Conservation (phyloP, 2,329 filamentous ascomycete species). For the Fusarium goolgardi region DNA sequence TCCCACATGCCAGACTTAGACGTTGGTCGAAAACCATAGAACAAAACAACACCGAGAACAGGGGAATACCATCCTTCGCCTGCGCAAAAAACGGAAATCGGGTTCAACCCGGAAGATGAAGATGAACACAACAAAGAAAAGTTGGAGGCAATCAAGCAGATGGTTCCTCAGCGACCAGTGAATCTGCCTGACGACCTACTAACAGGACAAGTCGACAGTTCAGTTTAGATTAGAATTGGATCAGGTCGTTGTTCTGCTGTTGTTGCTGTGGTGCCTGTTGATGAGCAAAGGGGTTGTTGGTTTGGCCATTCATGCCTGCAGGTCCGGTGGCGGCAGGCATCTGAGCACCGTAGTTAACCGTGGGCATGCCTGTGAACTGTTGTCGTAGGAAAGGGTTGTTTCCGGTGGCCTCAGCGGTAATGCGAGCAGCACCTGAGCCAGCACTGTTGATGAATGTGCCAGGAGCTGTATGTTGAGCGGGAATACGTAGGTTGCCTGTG, state of each 20-base stretch:
- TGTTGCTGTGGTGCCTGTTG: slow-evolving; percentile 58
- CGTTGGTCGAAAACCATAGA: slow-evolving; percentile 36
- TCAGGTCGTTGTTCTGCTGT: slow-evolving; percentile 67
- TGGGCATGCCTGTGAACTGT: slow-evolving; percentile 83
- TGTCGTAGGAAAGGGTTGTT: slow-evolving; percentile 91
- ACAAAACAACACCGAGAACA: slow-evolving; percentile 46
- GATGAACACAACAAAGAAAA: slow-evolving; percentile 37
- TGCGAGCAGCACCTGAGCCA: slow-evolving; percentile 77
- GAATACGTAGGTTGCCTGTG: slow-evolving; percentile 94
- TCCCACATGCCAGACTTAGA: slow-evolving; percentile 41
- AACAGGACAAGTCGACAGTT: slow-evolving; percentile 8
- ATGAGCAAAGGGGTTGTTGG: slow-evolving; percentile 69
- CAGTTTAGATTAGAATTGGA: slow-evolving; percentile 65
- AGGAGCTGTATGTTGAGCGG: slow-evolving; percentile 94
- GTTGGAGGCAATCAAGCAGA: slow-evolving; percentile 25
- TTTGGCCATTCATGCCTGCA: slow-evolving; percentile 65
- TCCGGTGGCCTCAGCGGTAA: slow-evolving; percentile 78
- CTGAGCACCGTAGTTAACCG: slow-evolving; percentile 63
- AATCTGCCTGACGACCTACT: slow-evolving; percentile 2
- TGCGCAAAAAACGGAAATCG: slow-evolving; percentile 46
- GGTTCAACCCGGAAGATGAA: slow-evolving; percentile 37
- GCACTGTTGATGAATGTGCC: slow-evolving; percentile 97
- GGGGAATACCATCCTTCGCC: slow-evolving; percentile 48
- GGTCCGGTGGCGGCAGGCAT: slow-evolving; percentile 68
- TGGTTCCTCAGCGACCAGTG: slow-evolving; percentile 9